A percentile compares a stretch with the other conserved stretches of the same genome.
Evolutionary conservation across 2,329 filamentous ascomycete species (phyloP).

Genomic region (Diaporthe citri): DNA sequence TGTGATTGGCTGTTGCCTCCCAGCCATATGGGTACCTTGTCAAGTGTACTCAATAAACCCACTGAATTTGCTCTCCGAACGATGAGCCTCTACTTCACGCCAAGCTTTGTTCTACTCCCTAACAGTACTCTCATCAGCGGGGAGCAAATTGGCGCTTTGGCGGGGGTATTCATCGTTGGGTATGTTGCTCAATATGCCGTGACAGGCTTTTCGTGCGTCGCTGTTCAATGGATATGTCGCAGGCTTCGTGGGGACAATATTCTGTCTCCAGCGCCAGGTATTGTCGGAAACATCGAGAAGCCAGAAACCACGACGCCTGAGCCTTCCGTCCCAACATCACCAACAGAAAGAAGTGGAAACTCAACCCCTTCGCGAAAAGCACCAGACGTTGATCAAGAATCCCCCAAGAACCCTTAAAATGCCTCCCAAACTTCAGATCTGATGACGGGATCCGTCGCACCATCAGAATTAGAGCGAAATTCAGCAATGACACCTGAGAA

Average conservation of each 20-base stretch:
- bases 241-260: neutral
- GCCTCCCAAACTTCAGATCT: neutral
- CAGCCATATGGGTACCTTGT: neutral
- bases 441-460: neutral
- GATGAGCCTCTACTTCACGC: slow-evolving; percentile 71
- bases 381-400: neutral
- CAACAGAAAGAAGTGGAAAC: neutral
- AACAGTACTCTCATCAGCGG: slow-evolving; percentile 66
- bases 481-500: slow-evolving; percentile 51
- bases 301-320: neutral
- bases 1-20: neutral
- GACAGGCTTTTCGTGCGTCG: neutral
- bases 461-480: slow-evolving; percentile 14
- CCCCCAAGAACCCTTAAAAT: neutral
- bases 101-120: slow-evolving; percentile 70
- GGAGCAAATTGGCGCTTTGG: slow-evolving; percentile 69
- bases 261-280: neutral
- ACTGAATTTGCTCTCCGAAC: neutral
- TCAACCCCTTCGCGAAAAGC: neutral
- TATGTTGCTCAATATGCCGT: slow-evolving; percentile 48
- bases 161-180: slow-evolving; percentile 63
- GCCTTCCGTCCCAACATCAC: neutral
- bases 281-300: neutral
- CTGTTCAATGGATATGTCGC: neutral
- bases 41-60: neutral